These are phyloP conservation scores for Halteria grandinella DNA, from an alignment of 73 alveolate genomes.

Conservation along the genomic window DNA sequence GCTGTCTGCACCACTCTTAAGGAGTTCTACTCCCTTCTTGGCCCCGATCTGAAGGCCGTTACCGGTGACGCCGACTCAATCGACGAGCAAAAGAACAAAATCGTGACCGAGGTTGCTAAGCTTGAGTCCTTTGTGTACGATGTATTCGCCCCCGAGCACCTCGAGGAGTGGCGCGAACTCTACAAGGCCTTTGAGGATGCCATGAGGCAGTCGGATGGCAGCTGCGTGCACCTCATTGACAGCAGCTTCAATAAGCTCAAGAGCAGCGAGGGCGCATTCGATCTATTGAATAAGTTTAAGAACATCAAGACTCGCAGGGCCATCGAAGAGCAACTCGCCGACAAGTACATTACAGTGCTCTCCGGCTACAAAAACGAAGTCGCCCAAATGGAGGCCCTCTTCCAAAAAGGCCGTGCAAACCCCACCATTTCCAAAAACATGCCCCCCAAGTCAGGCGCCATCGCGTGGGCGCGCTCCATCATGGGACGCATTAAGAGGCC, in stretches of 20 bases:
- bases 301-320: conserved; percentile 90
- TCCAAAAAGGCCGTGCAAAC: conserved; percentile 79
- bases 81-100: conserved; percentile 91
- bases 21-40: conserved; percentile 90
- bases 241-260: conserved; percentile 90
- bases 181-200: conserved; percentile 87
- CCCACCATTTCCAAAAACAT: conserved; percentile 95
- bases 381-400: conserved; percentile 86
- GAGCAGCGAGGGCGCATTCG: conserved; percentile 98
- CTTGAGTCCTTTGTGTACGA: conserved; percentile 88
- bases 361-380: conserved; percentile 90
- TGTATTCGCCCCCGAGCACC: conserved; percentile 84
- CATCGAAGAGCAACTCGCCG: conserved; percentile 88
- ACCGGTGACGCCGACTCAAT: conserved; percentile 95
- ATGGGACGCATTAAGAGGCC: conserved; percentile 95
- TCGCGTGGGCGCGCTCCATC: conserved; percentile 98
- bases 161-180: conserved; percentile 86
- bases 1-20: conserved; percentile 82
- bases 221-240: conserved; percentile 91
- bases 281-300: conserved; percentile 92
- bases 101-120: conserved; percentile 87
- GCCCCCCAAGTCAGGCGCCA: conserved; percentile 99
- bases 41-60: conserved; percentile 95
- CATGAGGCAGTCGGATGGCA: conserved; percentile 84
- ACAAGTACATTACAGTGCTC: conserved; percentile 92